These are phyloP conservation scores for Angophora floribunda DNA, from an alignment of 345 rosid species.

Conservation along the genomic window DNA sequence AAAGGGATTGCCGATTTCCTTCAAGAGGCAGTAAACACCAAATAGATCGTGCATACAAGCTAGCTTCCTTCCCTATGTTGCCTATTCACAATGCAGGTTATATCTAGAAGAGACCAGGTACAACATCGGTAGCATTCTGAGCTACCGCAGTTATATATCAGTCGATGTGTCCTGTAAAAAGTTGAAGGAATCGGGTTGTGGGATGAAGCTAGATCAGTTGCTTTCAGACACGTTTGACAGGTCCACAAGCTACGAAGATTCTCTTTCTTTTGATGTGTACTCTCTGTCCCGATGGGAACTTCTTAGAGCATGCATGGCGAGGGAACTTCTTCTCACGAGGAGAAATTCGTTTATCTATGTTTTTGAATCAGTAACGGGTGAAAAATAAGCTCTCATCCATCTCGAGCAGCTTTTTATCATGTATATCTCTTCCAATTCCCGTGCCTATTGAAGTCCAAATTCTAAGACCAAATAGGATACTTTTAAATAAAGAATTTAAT, in stretches of 20 bases:
- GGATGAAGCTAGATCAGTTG: conserved; percentile 16
- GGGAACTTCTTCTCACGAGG: background rate
- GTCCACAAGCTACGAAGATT: conserved; percentile 16
- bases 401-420: too few species aligned
- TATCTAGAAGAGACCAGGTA: conserved; percentile 51
- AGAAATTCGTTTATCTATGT: too few species aligned
- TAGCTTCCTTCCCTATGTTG: background rate
- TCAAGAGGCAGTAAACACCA: conserved; percentile 30
- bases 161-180: conserved; percentile 23
- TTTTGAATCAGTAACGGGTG: too few species aligned
- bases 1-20: conserved; percentile 34
- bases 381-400: too few species aligned
- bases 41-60: background rate
- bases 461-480: too few species aligned
- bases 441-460: too few species aligned
- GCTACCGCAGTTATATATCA: conserved; percentile 21
- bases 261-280: conserved; percentile 26
- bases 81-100: conserved; percentile 22
- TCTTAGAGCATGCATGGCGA: conserved; percentile 38
- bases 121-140: conserved; percentile 34
- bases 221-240: conserved; percentile 27
- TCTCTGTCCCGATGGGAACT: conserved; percentile 43
- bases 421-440: too few species aligned
- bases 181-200: conserved; percentile 20
- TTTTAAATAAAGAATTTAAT: too few species aligned